Percentiles rank a stretch among this genome's conserved stretches.
These are phyloP conservation scores for Zoysia pacifica DNA, from an alignment of 176 grass and related monocot species.

Conservation along the genomic window DNA sequence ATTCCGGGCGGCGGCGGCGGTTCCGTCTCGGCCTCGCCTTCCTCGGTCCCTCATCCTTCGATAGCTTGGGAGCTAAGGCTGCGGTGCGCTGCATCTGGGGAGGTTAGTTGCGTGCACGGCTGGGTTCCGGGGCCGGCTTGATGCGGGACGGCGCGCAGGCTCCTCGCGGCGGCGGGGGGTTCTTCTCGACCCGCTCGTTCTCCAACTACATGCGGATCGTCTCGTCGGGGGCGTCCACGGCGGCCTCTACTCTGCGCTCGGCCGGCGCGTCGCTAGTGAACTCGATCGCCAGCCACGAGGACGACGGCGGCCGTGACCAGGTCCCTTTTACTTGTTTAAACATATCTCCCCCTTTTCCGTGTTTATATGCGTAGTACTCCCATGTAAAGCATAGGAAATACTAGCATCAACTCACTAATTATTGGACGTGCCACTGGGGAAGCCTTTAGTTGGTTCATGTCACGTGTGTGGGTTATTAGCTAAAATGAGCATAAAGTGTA, in stretches of 20 bases:
- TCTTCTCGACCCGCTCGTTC: conserved; percentile 71
- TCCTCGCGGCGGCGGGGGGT: conserved; percentile 47
- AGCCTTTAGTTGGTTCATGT: conserved; percentile 37
- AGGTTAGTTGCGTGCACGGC: conserved; percentile 32
- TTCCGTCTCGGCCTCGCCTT: conserved; percentile 33
- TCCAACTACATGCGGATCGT: conserved; percentile 85
- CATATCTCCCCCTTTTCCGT: not conserved
- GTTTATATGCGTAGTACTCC: not conserved
- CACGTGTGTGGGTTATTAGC: conserved; percentile 50
- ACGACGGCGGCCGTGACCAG: conserved; percentile 66
- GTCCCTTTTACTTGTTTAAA: conserved; percentile 31
- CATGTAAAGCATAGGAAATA: not conserved
- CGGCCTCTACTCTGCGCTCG: conserved; percentile 68
- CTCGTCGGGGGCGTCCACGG: conserved; percentile 89
- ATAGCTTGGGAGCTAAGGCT: conserved; percentile 34
- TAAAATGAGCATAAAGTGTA: conserved; percentile 34
- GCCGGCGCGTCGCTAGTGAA: conserved; percentile 67
- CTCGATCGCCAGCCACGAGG: conserved; percentile 68
- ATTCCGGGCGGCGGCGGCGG: not conserved
- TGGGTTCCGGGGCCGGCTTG: conserved; percentile 5
- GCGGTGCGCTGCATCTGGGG: conserved; percentile 24
- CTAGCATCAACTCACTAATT: conserved; percentile 11
- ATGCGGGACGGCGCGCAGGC: conserved; percentile 79
- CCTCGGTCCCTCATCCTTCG: not conserved
- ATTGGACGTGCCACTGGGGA: conserved; percentile 17